A percentile compares a stretch with the other conserved stretches of the same genome.
phyloP scores from a whole-genome alignment of 257 asterid species.

The Scutellaria barbata region DNA sequence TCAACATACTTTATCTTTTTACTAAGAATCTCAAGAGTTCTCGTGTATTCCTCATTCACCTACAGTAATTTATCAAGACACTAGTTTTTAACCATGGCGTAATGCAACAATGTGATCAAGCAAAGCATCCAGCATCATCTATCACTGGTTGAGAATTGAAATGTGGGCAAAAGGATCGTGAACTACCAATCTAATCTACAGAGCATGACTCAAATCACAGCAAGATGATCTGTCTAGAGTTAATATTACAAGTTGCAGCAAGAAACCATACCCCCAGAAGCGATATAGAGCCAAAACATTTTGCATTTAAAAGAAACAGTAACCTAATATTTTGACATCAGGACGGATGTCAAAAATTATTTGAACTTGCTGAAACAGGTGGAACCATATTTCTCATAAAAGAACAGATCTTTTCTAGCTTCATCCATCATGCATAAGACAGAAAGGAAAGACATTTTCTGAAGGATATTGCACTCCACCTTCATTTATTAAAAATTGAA shows the following conservation, averaged over 20 bases:
- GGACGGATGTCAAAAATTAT: not conserved
- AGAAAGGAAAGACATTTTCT: slow-evolving; percentile 12
- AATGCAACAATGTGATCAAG: slow-evolving; percentile 9
- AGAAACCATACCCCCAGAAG: slow-evolving; percentile 19
- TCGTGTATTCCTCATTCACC: slow-evolving; percentile 96
- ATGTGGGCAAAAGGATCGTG: slow-evolving; percentile 24
- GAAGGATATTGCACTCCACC: slow-evolving; percentile 1
- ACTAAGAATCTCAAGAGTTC: slow-evolving; percentile 85
- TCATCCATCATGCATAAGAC: slow-evolving; percentile 5
- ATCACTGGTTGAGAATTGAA: slow-evolving; percentile 35
- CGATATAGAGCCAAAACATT: slow-evolving; percentile 15
- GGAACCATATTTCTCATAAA: not conserved
- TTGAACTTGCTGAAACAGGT: not conserved
- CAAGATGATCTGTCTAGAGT: slow-evolving; percentile 19
- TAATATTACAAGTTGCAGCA: slow-evolving; percentile 23
- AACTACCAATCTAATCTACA: not conserved
- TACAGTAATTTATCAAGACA: slow-evolving; percentile 42
- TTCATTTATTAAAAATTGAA: slow-evolving; percentile 11
- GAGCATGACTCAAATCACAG: slow-evolving; percentile 21
- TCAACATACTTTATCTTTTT: slow-evolving; percentile 85
- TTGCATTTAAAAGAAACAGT: slow-evolving; percentile 25
- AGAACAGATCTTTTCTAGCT: slow-evolving; percentile 2
- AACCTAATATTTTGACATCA: not conserved
- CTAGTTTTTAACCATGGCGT: slow-evolving; percentile 27
- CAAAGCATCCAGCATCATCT: slow-evolving; percentile 32